Base-by-base conservation (phyloP, 1,139 yeast species). In the Barnettozyma hawaiiensis region DNA sequence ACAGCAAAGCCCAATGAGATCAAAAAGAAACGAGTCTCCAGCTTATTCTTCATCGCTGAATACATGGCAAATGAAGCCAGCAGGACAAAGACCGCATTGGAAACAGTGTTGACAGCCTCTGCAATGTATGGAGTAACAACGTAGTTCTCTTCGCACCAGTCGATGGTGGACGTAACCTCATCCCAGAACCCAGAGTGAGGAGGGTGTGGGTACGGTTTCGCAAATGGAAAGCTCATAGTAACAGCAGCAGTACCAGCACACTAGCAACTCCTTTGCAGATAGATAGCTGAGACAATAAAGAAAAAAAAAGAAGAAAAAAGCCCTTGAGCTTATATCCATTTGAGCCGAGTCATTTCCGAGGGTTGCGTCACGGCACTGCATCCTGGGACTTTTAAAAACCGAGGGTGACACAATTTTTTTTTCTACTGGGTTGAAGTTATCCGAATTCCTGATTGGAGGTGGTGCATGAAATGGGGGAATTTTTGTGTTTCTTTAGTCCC, bases 131-230 rank as follows among this genome's bases (percentile, higher is more conserved):
- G 73, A 9, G 87, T 73, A 6, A 86, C 85, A 12, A 85, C 89
- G 57, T 86, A 86, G 65, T 86, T 87, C 60, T 86, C 96, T 61
- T 86, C 96, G 62, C 96, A 86, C 96, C 96, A 86, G 59, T 86
- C 96, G 40, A 86, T 86, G 23, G 96, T 86, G 23, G 94, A 48
- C 5, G 61, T 58, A 9, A 56, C 58, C 6, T 37, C 38, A 11
- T 55, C 52, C 63, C 63, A 59, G 45, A 56, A 63, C 1, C 70
- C 70, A 1, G 47, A 29, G n/a, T 48, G 51, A 7, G 61, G 60
- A 5, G 51, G 52, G 2, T 53, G 56, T 4, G 71, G 70, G 46
- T 67, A 67, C 2, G 64, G 62, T 50, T 54, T 34, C 2, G 60
- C 50, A 37, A 57, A 54, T 72, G 60, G 76, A 71, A 49, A 71